Conservation (phyloP, 2,329 filamentous ascomycete genomes). For the Pseudopithomyces maydicus region DNA sequence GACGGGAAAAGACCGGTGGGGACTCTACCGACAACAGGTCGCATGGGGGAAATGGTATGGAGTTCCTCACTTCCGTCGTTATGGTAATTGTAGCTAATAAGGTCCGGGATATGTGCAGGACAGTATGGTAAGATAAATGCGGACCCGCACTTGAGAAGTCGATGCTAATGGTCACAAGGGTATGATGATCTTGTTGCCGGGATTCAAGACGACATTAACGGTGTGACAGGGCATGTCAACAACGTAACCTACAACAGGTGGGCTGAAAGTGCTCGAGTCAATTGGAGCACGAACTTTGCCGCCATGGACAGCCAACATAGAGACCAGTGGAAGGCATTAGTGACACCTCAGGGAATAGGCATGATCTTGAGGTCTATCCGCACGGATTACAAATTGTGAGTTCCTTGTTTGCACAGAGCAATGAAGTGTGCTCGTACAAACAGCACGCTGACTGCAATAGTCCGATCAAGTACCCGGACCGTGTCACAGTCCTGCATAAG, state of each 20-base stretch:
- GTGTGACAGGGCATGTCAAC: slow-evolving; percentile 73
- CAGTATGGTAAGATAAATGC: slow-evolving; percentile 56
- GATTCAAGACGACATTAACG: slow-evolving; percentile 23
- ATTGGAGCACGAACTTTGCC: slow-evolving; percentile 76
- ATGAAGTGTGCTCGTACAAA: background rate
- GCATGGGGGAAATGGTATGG: slow-evolving; percentile 85
- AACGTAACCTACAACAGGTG: slow-evolving; percentile 84
- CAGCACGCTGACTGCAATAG: slow-evolving; percentile 24
- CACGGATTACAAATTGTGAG: slow-evolving; percentile 84
- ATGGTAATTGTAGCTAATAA: slow-evolving; percentile 28
- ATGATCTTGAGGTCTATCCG: slow-evolving; percentile 80
- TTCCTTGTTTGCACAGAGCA: slow-evolving; percentile 19
- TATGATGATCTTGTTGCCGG: slow-evolving; percentile 9
- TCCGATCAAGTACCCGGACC: slow-evolving; percentile 82
- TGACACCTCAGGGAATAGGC: slow-evolving; percentile 69
- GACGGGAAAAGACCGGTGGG: slow-evolving; percentile 64
- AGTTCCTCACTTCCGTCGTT: slow-evolving; percentile 23
- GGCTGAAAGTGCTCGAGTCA: slow-evolving; percentile 79
- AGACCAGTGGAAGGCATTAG: slow-evolving; percentile 70
- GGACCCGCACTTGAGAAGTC: slow-evolving; percentile 9
- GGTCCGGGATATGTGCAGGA: slow-evolving; percentile 45
- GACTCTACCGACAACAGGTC: slow-evolving; percentile 69
- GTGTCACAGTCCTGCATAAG: slow-evolving; percentile 82
- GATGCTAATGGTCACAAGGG: slow-evolving; percentile 25
- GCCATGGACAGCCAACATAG: slow-evolving; percentile 65